Percentiles rank a stretch among this genome's conserved stretches.
These are phyloP conservation scores for Endocarpon pusillum DNA, from an alignment of 495 filamentous ascomycete genomes.

Conservation along the genomic window DNA sequence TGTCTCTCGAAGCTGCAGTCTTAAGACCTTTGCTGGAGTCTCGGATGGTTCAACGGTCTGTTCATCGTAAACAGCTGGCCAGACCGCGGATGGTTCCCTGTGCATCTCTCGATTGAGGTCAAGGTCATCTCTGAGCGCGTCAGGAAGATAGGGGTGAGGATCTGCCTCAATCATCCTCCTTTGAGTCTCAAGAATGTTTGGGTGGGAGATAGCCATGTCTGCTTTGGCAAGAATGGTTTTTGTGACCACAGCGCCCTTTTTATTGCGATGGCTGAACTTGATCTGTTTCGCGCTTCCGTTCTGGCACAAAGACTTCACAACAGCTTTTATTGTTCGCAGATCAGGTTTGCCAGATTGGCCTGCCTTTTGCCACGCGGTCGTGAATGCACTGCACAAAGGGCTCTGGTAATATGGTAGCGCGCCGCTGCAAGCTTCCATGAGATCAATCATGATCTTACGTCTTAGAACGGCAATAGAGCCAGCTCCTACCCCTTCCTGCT, in stretches of 20 bases:
- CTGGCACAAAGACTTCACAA: slow-evolving; percentile 44
- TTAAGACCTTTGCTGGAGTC: too few species aligned
- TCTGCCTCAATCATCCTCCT: too few species aligned
- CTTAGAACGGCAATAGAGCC: slow-evolving; percentile 32
- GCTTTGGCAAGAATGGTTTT: slow-evolving; percentile 37
- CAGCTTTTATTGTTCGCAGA: slow-evolving; percentile 30
- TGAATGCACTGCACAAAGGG: slow-evolving; percentile 56
- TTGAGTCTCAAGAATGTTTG: too few species aligned
- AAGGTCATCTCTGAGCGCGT: slow-evolving; percentile 5
- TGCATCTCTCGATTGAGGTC: slow-evolving; percentile 12
- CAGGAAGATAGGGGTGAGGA: too few species aligned
- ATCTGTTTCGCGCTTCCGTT: slow-evolving; percentile 39
- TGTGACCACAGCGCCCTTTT: slow-evolving; percentile 34
- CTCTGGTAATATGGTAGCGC: slow-evolving; percentile 60
- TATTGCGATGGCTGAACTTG: slow-evolving; percentile 42
- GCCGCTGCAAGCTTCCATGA: slow-evolving; percentile 50
- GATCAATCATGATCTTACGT: slow-evolving; percentile 47
- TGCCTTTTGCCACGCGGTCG: slow-evolving; percentile 38
- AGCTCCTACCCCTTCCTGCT: neutral
- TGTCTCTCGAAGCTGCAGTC: too few species aligned
- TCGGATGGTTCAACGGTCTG: too few species aligned
- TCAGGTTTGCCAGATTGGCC: slow-evolving; percentile 30
- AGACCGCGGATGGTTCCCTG: too few species aligned
- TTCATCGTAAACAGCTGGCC: too few species aligned
- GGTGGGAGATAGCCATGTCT: too few species aligned